Evolutionary conservation across 176 grass and related monocot genomes (phyloP).

Genomic region (Avena eriantha): DNA sequence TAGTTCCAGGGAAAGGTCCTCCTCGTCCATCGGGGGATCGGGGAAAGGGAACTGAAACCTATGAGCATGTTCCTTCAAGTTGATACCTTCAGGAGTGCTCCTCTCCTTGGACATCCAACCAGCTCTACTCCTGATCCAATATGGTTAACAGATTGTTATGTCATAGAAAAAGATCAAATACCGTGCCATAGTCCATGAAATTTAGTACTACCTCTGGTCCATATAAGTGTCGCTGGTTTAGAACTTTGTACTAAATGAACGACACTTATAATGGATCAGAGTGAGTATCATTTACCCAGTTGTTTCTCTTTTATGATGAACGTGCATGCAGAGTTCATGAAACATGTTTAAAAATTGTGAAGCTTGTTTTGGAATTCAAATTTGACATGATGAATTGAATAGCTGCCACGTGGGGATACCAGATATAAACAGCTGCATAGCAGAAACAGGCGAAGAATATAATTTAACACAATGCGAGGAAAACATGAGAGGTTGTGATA

Average conservation of each 20-base stretch:
- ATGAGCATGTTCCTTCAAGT: neutral
- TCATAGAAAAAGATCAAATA: neutral
- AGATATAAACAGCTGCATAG: too few species aligned
- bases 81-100: conserved; percentile 21
- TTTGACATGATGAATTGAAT: neutral
- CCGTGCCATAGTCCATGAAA: neutral
- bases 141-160: neutral
- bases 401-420: neutral
- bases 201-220: neutral
- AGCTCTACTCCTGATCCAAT: neutral
- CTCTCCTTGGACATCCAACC: conserved; percentile 18
- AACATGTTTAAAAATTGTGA: neutral
- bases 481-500: neutral
- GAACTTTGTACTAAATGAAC: too few species aligned
- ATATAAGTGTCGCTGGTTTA: too few species aligned
- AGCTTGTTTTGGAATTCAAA: neutral
- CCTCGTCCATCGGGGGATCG: neutral
- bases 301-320: too few species aligned
- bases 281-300: too few species aligned
- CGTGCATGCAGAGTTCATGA: neutral
- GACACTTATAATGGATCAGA: too few species aligned
- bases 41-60: neutral
- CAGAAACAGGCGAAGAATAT: neutral
- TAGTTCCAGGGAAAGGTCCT: too few species aligned
- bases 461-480: neutral